Conservation (phyloP, 495 filamentous ascomycete genomes). For the Trichoderma parareesei region DNA sequence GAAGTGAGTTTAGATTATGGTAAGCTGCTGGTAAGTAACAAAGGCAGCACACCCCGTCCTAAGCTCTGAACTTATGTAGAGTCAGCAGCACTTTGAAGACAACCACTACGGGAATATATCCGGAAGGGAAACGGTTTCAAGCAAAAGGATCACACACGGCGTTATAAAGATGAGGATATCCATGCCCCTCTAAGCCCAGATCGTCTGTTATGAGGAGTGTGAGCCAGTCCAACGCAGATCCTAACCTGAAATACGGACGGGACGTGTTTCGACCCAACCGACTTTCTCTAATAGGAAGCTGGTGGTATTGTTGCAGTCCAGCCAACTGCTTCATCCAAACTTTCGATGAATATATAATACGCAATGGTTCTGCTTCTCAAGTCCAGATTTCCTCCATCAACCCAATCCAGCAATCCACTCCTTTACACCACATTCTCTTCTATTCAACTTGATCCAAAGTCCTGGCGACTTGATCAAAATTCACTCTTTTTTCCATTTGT, state of each 20-base stretch:
- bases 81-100: too few species aligned
- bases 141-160: too few species aligned
- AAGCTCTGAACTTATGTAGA: too few species aligned
- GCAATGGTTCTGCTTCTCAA: background rate
- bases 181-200: too few species aligned
- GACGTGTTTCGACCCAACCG: background rate
- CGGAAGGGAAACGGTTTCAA: too few species aligned
- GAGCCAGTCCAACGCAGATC: background rate
- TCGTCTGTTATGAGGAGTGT: background rate
- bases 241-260: background rate
- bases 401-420: background rate
- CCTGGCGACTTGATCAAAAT: background rate
- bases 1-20: too few species aligned
- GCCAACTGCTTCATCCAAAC: background rate
- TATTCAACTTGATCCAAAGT: background rate
- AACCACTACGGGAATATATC: too few species aligned
- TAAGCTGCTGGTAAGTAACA: too few species aligned
- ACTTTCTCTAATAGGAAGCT: conserved; percentile 1
- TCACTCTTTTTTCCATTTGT: too few species aligned
- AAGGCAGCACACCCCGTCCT: too few species aligned
- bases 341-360: conserved; percentile 3
- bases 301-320: background rate
- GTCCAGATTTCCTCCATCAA: background rate
- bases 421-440: background rate
- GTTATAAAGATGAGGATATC: too few species aligned